A percentile compares a stretch with the other conserved stretches of the same genome.
Conservation (phyloP, 345 rosid species). For the Arabis alpina region DNA sequence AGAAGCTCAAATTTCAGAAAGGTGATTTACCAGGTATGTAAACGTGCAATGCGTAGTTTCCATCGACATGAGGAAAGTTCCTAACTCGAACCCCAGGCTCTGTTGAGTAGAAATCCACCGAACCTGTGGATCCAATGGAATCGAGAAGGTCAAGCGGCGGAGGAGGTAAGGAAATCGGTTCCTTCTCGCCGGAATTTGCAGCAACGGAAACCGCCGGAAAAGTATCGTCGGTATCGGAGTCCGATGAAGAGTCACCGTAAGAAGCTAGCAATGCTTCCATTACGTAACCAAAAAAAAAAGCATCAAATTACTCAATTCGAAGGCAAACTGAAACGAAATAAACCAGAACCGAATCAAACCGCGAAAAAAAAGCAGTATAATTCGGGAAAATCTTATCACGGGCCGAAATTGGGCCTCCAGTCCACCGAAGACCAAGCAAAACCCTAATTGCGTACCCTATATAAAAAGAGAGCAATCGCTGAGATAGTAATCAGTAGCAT, state of each 20-base stretch:
- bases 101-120: constrained; percentile 43
- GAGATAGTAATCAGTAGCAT: background rate
- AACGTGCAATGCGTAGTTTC: constrained; percentile 85
- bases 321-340: background rate
- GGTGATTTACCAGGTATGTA: constrained; percentile 75
- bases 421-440: background rate
- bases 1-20: constrained; percentile 2
- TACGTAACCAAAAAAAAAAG: constrained; percentile 1
- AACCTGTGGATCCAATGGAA: constrained; percentile 61
- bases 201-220: background rate
- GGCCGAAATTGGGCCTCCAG: constrained; percentile 31
- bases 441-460: constrained; percentile 29
- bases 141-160: constrained; percentile 77
- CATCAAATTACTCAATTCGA: background rate
- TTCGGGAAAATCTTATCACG: background rate
- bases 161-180: constrained; percentile 54
- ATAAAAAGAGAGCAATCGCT: background rate
- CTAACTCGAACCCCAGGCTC: constrained; percentile 62
- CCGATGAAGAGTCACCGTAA: constrained; percentile 72
- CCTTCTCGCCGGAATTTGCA: background rate
- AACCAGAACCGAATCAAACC: background rate
- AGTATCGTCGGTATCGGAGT: constrained; percentile 46
- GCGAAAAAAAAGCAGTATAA: too few species aligned
- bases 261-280: constrained; percentile 74
- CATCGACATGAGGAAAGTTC: constrained; percentile 85